Evolutionary conservation across 768 basidiomycete genomes (phyloP), one percentile per base, ranked within the genome.

Genomic region (Dendrothele bispora): DNA sequence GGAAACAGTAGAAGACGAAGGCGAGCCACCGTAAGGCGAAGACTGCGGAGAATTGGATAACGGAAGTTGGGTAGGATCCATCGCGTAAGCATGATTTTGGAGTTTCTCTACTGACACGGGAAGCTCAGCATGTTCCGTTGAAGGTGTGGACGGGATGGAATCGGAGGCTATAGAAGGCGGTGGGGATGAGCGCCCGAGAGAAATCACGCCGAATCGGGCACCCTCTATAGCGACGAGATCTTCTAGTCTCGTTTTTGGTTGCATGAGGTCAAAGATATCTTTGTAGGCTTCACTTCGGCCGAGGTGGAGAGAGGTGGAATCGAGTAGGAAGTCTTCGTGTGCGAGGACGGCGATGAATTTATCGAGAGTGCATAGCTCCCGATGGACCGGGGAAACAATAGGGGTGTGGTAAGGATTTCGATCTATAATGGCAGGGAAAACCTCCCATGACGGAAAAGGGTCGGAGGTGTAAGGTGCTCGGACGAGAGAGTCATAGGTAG

Each of bases 261-360:
- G 86, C 54, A 72, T 75, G 44, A 86, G 75, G 53, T 87, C 86
- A 60, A 92, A 91, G 21, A 92, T 66, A 56, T 91, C 90, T 50
- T 81, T 82, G 71, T 86, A 91, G 8, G 78, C 74, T 61, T 90
- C 88, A 45, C 85, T 83, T 11, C 84, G 73, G 56, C 85, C 84
- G 39, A 89, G 78, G 55, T 92, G 88, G 20, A 91, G 73, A 59
- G 82, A 80, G 2, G 78, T 75, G 39, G 89, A 86, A 64, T 91
- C 88, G 32, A 74, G 69, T 73, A 84, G 83, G 36, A 91, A 75
- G 64, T 92, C 91, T 59, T 91, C 85, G 18, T 79, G 81, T 43
- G 88, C 84, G 65, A 87, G 88, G 58, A 92, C 77, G 3, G 82
- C 80, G 39, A 93, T 86, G 72, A 88, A 91, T 49, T 76, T 74